These are phyloP conservation scores for Eucalyptus shirleyi DNA, from an alignment of 345 rosid genomes.

Conservation along the genomic window DNA sequence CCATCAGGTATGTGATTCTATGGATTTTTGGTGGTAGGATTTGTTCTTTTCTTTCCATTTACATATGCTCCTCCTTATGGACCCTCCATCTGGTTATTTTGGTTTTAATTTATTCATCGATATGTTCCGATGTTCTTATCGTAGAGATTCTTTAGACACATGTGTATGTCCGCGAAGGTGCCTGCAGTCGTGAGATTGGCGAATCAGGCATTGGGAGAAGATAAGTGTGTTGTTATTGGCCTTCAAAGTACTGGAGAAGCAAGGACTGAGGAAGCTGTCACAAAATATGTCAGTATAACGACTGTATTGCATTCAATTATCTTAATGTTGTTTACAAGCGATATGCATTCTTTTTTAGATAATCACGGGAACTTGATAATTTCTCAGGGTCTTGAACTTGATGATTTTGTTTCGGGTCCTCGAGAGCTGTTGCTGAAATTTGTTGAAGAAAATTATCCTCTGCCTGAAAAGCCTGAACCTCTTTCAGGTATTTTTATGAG, in stretches of 20 bases:
- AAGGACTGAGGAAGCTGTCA: conserved; percentile 95
- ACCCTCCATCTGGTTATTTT: background rate
- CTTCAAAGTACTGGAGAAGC: conserved; percentile 99
- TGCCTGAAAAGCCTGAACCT: conserved; percentile 95
- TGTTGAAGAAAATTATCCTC: conserved; percentile 93
- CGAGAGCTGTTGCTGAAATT: conserved; percentile 94
- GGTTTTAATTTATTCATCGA: background rate
- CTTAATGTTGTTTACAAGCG: background rate
- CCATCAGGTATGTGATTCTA: conserved; percentile 66
- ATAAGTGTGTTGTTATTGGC: conserved; percentile 94
- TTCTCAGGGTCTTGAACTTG: conserved; percentile 85
- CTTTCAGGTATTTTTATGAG: conserved; percentile 37
- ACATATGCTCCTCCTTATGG: background rate
- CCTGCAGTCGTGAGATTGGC: conserved; percentile 88
- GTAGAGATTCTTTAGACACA: conserved; percentile 97
- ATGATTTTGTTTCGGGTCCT: conserved; percentile 98
- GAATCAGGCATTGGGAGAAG: conserved; percentile 54
- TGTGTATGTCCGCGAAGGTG: conserved; percentile 99
- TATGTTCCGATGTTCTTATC: background rate
- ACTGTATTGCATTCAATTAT: background rate
- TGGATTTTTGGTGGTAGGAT: background rate
- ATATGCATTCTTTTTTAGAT: background rate
- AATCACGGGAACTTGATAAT: background rate
- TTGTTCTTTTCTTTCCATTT: background rate
- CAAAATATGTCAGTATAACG: conserved; percentile 69